Evolutionary conservation across 208 protist species (phyloP).

Genomic region (Vickermania ingenoplastis): DNA sequence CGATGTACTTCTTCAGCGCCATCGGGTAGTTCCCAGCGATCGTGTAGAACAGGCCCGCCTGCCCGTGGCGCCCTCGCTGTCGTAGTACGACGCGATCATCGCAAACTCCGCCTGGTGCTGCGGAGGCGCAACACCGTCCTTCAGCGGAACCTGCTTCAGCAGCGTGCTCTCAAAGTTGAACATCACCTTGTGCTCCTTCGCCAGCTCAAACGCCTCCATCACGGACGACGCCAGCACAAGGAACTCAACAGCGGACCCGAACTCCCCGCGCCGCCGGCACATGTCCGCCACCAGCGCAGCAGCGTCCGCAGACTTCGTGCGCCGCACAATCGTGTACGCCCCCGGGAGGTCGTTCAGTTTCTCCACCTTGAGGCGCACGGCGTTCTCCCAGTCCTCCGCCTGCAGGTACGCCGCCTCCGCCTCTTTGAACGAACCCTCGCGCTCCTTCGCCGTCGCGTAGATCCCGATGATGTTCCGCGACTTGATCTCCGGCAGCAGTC

Average conservation of each 20-base stretch:
- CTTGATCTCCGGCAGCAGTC: constrained; percentile 80
- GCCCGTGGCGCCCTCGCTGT: constrained; percentile 67
- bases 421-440: constrained; percentile 84
- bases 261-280: constrained; percentile 82
- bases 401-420: constrained; percentile 89
- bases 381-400: constrained; percentile 93
- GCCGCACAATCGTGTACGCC: constrained; percentile 93
- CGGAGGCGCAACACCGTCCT: constrained; percentile 74
- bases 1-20: constrained; percentile 88
- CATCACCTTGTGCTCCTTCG: constrained; percentile 82
- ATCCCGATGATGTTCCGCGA: constrained; percentile 92
- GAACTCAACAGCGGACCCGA: constrained; percentile 93
- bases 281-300: constrained; percentile 89
- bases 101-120: constrained; percentile 64
- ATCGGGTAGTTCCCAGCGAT: constrained; percentile 82
- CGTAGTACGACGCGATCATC: constrained; percentile 91
- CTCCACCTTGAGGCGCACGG: constrained; percentile 92
- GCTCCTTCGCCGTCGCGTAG: constrained; percentile 87
- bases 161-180: constrained; percentile 74
- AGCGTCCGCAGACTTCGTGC: constrained; percentile 86
- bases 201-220: constrained; percentile 91
- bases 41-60: constrained; percentile 90
- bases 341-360: constrained; percentile 89
- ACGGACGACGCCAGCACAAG: constrained; percentile 90
- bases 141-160: constrained; percentile 66